Evolutionary conservation across 257 asterid genomes (phyloP).

Genomic region (Nicotiana undulata): DNA sequence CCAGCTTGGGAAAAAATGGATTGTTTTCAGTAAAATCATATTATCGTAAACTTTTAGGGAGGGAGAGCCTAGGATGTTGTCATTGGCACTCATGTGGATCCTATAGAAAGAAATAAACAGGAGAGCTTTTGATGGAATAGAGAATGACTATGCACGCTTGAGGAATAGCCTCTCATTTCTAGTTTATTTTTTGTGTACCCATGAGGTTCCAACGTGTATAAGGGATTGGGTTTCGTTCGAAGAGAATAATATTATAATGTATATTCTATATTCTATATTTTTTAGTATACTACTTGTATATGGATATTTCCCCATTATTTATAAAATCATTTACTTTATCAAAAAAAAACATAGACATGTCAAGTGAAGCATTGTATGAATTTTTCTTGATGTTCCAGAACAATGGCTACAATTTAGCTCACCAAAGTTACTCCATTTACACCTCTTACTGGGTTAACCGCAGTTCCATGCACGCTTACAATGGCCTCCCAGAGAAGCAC

Average conservation of each 20-base stretch:
- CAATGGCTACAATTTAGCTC: neutral
- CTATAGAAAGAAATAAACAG: neutral
- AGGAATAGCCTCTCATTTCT: neutral
- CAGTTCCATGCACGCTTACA: neutral
- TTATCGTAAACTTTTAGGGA: no score
- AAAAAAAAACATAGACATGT: neutral
- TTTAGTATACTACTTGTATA: neutral
- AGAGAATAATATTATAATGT: neutral
- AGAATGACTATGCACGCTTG: neutral
- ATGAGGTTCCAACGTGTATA: neutral
- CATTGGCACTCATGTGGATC: neutral
- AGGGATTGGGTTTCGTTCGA: neutral
- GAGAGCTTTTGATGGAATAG: neutral
- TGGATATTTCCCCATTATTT: neutral
- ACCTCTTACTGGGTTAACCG: neutral
- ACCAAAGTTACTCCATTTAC: neutral
- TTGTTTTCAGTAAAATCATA: no score
- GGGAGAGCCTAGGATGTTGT: neutral
- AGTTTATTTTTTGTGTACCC: neutral
- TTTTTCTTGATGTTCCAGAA: neutral
- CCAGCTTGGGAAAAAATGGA: no score
- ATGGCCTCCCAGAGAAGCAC: neutral
- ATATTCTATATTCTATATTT: neutral
- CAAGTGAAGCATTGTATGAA: neutral
- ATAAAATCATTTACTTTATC: neutral